Percentiles rank a stretch among this genome's conserved stretches.
These are phyloP conservation scores for Beauveria brongniartii DNA, from an alignment of 2,329 filamentous ascomycete genomes.

Conservation along the genomic window DNA sequence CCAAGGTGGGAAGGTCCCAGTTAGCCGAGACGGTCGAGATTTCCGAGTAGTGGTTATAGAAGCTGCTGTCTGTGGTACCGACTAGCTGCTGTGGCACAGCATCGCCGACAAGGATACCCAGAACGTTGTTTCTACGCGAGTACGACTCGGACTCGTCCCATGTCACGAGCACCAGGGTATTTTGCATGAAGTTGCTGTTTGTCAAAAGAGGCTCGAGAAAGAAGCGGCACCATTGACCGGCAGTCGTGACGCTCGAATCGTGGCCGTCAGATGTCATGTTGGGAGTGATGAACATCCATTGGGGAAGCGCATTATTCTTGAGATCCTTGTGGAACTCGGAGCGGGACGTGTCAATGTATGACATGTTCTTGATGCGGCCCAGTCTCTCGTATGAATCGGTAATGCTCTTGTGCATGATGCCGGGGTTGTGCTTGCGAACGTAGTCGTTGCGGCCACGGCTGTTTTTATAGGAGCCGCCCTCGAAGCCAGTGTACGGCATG, in stretches of 20 bases:
- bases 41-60: slow-evolving; percentile 66
- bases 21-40: slow-evolving; percentile 59
- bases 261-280: slow-evolving; percentile 74
- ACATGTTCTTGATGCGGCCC: slow-evolving; percentile 64
- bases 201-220: slow-evolving; percentile 65
- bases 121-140: slow-evolving; percentile 56
- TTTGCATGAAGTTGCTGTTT: slow-evolving; percentile 63
- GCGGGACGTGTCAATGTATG: slow-evolving; percentile 29
- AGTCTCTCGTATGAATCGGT: slow-evolving; percentile 51
- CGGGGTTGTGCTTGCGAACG: slow-evolving; percentile 72
- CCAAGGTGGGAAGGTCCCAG: slow-evolving; percentile 61
- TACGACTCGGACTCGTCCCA: slow-evolving; percentile 75
- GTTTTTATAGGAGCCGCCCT: slow-evolving; percentile 56
- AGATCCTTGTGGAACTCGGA: slow-evolving; percentile 61
- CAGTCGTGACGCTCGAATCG: slow-evolving; percentile 63
- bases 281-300: slow-evolving; percentile 64
- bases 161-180: slow-evolving; percentile 67
- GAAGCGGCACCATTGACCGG: slow-evolving; percentile 56
- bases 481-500: slow-evolving; percentile 65
- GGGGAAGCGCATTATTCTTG: slow-evolving; percentile 53
- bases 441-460: slow-evolving; percentile 63
- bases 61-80: slow-evolving; percentile 60
- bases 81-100: slow-evolving; percentile 54
- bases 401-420: slow-evolving; percentile 58
- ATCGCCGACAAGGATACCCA: slow-evolving; percentile 65